Base-by-base conservation (phyloP, 768 basidiomycete species). In the Tulasnella sp. region DNA sequence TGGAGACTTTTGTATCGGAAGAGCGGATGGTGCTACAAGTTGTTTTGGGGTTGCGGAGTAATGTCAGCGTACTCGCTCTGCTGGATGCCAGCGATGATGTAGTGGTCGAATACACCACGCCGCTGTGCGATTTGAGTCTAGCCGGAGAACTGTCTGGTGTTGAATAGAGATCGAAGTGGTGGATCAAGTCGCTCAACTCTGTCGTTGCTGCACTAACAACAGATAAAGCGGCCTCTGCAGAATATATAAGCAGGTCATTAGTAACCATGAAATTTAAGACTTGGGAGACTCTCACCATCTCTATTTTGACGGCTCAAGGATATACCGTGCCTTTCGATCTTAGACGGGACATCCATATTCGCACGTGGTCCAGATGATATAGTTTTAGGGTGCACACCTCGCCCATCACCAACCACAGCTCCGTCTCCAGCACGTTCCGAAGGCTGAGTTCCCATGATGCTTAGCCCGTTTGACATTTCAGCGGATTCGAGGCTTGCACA, bases 131-230 rank as follows among this genome's bases (percentile, higher is more conserved):
- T 16, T 19, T 3, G 15, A n/a, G n/a, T 37, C 29, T 48, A 9
- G 58, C 53, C 9, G 67, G 64, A 0, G 70, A 69, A 24, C 74
- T 71, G 2, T 70, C 69, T 0, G 84, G 85, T 0, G 86, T 88
- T 3, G 83, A 82, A 60, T 85, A 77, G 3, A 89, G 69, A 57
- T 87, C 82, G n/a, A 89, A 70, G n/a, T 74, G 73, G 55, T 79
- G 83, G 62, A 89, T 83, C 3, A 89, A 67, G 49, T 76, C 75
- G 0, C 81, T 85, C 3, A 89, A 72, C 35, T 88, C 85, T 45
- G 83, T 77, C 1, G 85, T 88, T 0, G 82, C 85, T 0, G 83
- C 82, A 56, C 81, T 81, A n/a, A 87, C 66, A 27, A 84, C 72
- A 15, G 42, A 56, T 5, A 60, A 29, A 22, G 58, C 49, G 27